Percentiles rank a stretch among this genome's conserved stretches.
Conservation (phyloP, 2,329 filamentous ascomycete species). For the Elsinoe perseae region DNA sequence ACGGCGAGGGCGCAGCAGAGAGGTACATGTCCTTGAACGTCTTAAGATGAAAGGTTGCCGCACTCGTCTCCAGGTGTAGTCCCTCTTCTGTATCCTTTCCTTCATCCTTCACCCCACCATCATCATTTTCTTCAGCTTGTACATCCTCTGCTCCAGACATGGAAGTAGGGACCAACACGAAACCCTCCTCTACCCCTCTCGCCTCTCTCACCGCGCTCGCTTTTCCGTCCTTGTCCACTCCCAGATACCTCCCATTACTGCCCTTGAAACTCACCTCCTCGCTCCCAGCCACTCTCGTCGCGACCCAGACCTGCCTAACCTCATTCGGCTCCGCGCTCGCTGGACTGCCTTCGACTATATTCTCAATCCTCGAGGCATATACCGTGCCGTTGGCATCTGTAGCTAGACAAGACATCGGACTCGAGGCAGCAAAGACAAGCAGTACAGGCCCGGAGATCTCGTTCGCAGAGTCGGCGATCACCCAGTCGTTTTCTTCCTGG, state of each 20-base stretch:
- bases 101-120: conserved; percentile 45
- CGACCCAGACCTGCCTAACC: conserved; percentile 91
- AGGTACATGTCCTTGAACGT: conserved; percentile 16
- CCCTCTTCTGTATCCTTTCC: conserved; percentile 52
- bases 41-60: conserved; percentile 24
- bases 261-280: conserved; percentile 78
- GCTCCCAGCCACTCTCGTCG: conserved; percentile 72
- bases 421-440: conserved; percentile 65
- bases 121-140: neutral
- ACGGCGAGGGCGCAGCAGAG: conserved; percentile 32
- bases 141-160: neutral
- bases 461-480: conserved; percentile 64
- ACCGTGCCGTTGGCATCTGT: conserved; percentile 82
- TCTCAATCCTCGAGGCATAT: conserved; percentile 74
- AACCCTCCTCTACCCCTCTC: conserved; percentile 75
- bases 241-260: conserved; percentile 81
- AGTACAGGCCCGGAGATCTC: conserved; percentile 79
- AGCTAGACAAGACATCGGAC: conserved; percentile 65
- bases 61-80: conserved; percentile 16
- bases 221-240: conserved; percentile 75
- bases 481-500: conserved; percentile 79
- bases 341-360: conserved; percentile 75
- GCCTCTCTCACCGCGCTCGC: conserved; percentile 72
- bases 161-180: conserved; percentile 52
- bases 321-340: conserved; percentile 90